Evolutionary conservation across 1,139 yeast species (phyloP), one percentile per base, ranked within the genome.

Genomic region (Meyerozyma guilliermondii): DNA sequence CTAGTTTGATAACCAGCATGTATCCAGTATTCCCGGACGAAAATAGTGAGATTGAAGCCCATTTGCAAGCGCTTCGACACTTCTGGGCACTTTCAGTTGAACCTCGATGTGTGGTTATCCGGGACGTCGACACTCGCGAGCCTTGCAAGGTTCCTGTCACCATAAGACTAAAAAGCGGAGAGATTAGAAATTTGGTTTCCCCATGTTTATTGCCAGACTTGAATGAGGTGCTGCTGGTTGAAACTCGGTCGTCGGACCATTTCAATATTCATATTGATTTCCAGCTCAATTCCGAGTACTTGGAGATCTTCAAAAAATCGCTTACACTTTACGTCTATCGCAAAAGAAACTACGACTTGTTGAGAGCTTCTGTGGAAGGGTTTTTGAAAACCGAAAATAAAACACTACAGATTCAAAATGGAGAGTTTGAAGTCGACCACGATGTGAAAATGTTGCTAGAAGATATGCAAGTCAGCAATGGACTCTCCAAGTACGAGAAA

Each of bases 41-140:
- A 16, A 59, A 58, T 33, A 59, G 64, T 27, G 77, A 70, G 20
- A 64, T 68, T 44, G 81, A 77, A 43, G 77, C 83, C 13, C 88
- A 87, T 56, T 64, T 92, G 43, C 96, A 89, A 59, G 96, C 95
- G 1, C 67, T 91, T 38, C 73, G 96, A 39, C 95, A 89, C 60
- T 83, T 94, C 50, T 94, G 98, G 98, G 86, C 91, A 0, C 65
- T 92, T 48, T 79, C 95, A 0, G 84, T 86, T 7, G 92, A 84
- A 51, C 83, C 87, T 1, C 67, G 97, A 45, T 89, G 97, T 59
- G 65, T 92, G 13, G 75, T 87, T 9, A 75, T 86, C 1, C 71
- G 92, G 45, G 91, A 91, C 56, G 82, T 83, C 13, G 78, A 72
- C 27, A 75, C 83, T 0, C 76, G 70, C 13, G 71, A 69, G 41